These are phyloP conservation scores for Vigna hirtella DNA, from an alignment of 306 rosid species.

Conservation along the genomic window DNA sequence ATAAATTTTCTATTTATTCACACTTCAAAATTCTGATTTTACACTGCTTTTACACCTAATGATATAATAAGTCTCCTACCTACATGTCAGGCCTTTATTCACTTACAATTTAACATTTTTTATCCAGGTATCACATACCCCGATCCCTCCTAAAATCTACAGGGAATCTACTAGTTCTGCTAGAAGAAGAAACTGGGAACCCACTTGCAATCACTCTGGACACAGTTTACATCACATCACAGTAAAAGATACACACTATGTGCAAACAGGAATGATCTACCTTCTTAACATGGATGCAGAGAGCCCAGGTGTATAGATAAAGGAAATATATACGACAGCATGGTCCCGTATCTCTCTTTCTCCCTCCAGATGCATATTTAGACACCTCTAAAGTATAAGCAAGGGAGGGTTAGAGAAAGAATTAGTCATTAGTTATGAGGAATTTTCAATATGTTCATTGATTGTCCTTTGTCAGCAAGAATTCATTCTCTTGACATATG, in stretches of 20 bases:
- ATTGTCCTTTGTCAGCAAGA: slow-evolving; percentile 7
- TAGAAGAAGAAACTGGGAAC: slow-evolving; percentile 79
- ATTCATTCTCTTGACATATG: slow-evolving; percentile 17
- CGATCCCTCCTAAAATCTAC: slow-evolving; percentile 72
- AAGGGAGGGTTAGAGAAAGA: slow-evolving; percentile 9
- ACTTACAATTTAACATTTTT: slow-evolving; percentile 28
- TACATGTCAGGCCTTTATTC: slow-evolving; percentile 17
- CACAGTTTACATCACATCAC: slow-evolving; percentile 43
- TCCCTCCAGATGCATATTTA: slow-evolving; percentile 7
- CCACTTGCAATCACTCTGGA: slow-evolving; percentile 60
- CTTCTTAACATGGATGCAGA: slow-evolving; percentile 7
- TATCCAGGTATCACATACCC: slow-evolving; percentile 83
- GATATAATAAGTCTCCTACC: slow-evolving; percentile 1
- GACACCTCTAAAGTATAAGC: slow-evolving; percentile 3
- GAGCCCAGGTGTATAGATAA: not conserved
- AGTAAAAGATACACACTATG: slow-evolving; percentile 24
- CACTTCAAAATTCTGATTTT: slow-evolving; percentile 8
- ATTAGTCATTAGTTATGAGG: slow-evolving; percentile 3
- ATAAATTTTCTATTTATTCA: slow-evolving; percentile 16
- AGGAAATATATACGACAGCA: slow-evolving; percentile 6
- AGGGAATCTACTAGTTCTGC: slow-evolving; percentile 66
- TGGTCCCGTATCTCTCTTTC: not conserved
- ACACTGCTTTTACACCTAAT: not conserved
- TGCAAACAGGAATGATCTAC: slow-evolving; percentile 34
- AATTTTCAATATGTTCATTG: slow-evolving; percentile 21